phyloP scores from a whole-genome alignment of 129 eudicot genomes.

The Pseudognaphalium luteoalbum region DNA sequence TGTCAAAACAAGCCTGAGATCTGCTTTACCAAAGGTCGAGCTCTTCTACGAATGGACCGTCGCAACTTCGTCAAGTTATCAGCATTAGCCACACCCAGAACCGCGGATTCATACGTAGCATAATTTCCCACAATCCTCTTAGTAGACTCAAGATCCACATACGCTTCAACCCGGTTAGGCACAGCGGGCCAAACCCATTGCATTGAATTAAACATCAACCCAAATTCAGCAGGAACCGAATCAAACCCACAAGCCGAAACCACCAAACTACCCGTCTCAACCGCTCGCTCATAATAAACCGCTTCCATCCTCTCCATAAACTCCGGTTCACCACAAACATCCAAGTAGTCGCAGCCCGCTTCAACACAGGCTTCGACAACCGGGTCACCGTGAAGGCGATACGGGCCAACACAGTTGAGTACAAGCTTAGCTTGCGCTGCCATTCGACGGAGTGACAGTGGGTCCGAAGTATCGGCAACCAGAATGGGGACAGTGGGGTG shows the following conservation, averaged over 20 bases:
- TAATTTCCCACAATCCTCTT: slow-evolving; percentile 63
- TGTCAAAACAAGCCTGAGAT: not conserved
- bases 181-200: slow-evolving; percentile 60
- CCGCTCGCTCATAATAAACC: slow-evolving; percentile 54
- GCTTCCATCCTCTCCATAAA: slow-evolving; percentile 82
- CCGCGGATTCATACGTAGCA: slow-evolving; percentile 78
- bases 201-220: slow-evolving; percentile 57
- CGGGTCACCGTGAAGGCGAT: slow-evolving; percentile 56
- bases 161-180: slow-evolving; percentile 65
- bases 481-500: slow-evolving; percentile 42
- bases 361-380: slow-evolving; percentile 69
- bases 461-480: slow-evolving; percentile 49
- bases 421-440: slow-evolving; percentile 63
- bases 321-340: slow-evolving; percentile 75
- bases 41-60: slow-evolving; percentile 56
- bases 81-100: slow-evolving; percentile 74
- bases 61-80: slow-evolving; percentile 47
- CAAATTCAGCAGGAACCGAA: slow-evolving; percentile 80
- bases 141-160: slow-evolving; percentile 58
- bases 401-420: slow-evolving; percentile 73
- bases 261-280: slow-evolving; percentile 59
- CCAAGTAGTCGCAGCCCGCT: slow-evolving; percentile 67
- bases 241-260: slow-evolving; percentile 91
- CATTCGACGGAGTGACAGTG: slow-evolving; percentile 55
- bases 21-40: slow-evolving; percentile 52